Evolutionary conservation across 768 basidiomycete genomes (phyloP).

Genomic region (Calvatia gigantea): DNA sequence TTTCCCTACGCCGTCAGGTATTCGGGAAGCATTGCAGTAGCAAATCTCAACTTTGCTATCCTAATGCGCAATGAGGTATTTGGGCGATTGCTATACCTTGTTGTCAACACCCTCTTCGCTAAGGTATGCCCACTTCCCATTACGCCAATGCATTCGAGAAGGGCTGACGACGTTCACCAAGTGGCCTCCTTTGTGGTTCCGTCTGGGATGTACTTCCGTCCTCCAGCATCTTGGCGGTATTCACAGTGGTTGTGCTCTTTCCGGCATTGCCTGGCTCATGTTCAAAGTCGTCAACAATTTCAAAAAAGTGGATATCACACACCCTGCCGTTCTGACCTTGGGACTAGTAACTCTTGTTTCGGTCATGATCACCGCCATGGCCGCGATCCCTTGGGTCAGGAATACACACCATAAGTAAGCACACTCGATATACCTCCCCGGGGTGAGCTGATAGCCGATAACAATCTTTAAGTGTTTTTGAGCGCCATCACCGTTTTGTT

Average conservation of each 20-base stretch:
- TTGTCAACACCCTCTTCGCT: slow-evolving; percentile 67
- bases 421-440: background rate
- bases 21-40: slow-evolving; percentile 65
- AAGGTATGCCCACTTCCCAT: slow-evolving; percentile 42
- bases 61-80: slow-evolving; percentile 79
- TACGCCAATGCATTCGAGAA: background rate
- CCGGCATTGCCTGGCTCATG: slow-evolving; percentile 68
- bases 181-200: slow-evolving; percentile 74
- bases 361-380: slow-evolving; percentile 55
- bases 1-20: slow-evolving; percentile 62
- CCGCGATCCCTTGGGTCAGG: slow-evolving; percentile 77
- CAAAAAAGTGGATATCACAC: slow-evolving; percentile 42
- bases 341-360: slow-evolving; percentile 57
- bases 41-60: slow-evolving; percentile 68
- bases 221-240: slow-evolving; percentile 81
- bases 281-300: slow-evolving; percentile 59
- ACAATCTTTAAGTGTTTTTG: slow-evolving; percentile 54
- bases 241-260: slow-evolving; percentile 71
- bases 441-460: background rate
- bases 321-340: slow-evolving; percentile 55
- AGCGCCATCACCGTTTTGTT: slow-evolving; percentile 75
- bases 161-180: slow-evolving; percentile 22
- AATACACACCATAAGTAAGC: slow-evolving; percentile 78
- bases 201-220: slow-evolving; percentile 69
- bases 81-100: slow-evolving; percentile 60